Percentiles rank a stretch among this genome's conserved stretches.
phyloP scores from a whole-genome alignment of 2,329 filamentous ascomycete genomes.

The Stagonosporopsis rhizophila region DNA sequence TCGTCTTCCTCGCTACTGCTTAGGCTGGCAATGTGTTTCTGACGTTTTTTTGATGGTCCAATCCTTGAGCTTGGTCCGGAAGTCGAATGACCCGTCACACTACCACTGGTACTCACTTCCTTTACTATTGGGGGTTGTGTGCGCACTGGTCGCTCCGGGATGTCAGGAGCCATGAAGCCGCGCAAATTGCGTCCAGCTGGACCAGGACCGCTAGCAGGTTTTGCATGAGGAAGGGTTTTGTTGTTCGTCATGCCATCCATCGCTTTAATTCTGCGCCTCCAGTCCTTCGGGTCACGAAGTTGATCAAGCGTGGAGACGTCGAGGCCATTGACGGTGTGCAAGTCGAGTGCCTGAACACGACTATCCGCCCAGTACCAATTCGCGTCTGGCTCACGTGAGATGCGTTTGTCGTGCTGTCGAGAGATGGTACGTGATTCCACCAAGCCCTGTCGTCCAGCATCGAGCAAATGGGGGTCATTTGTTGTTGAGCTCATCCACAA shows the following conservation, averaged over 20 bases:
- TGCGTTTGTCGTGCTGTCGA: slow-evolving; percentile 56
- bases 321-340: slow-evolving; percentile 62
- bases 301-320: slow-evolving; percentile 58
- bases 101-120: slow-evolving; percentile 1
- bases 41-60: slow-evolving; percentile 19
- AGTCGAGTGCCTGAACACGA: slow-evolving; percentile 62
- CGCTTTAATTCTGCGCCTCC: slow-evolving; percentile 55
- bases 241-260: slow-evolving; percentile 45
- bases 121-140: background rate
- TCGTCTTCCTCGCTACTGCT: slow-evolving; percentile 24
- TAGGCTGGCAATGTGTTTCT: slow-evolving; percentile 12
- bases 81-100: background rate
- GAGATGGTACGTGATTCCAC: slow-evolving; percentile 58
- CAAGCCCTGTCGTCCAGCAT: slow-evolving; percentile 57
- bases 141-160: slow-evolving; percentile 8
- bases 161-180: slow-evolving; percentile 31
- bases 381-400: slow-evolving; percentile 46
- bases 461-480: slow-evolving; percentile 34
- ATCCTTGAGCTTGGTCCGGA: background rate
- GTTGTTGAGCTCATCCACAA: slow-evolving; percentile 51
- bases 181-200: slow-evolving; percentile 10
- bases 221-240: slow-evolving; percentile 1
- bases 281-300: slow-evolving; percentile 55
- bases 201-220: background rate
- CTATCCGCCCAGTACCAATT: slow-evolving; percentile 66